These are phyloP conservation scores for Moelleriella libera DNA, from an alignment of 2,329 filamentous ascomycete species.

Conservation along the genomic window DNA sequence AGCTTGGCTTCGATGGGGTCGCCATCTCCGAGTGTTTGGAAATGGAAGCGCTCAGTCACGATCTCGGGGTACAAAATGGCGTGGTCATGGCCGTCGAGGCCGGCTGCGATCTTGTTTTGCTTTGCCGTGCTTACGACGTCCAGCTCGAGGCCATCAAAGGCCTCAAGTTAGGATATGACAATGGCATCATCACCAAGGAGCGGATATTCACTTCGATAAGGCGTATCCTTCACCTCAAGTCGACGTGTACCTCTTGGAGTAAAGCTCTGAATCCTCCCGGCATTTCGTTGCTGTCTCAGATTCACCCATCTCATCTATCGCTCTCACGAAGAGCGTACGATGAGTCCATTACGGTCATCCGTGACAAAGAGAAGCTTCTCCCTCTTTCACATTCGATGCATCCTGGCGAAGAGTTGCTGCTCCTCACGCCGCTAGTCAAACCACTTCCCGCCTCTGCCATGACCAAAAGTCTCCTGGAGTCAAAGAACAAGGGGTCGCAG, in stretches of 20 bases:
- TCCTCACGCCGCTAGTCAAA: slow-evolving; percentile 81
- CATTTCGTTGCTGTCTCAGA: slow-evolving; percentile 57
- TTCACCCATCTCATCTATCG: slow-evolving; percentile 69
- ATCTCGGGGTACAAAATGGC: slow-evolving; percentile 91
- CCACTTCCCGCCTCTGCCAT: slow-evolving; percentile 81
- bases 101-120: slow-evolving; percentile 79
- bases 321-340: slow-evolving; percentile 82
- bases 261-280: slow-evolving; percentile 82
- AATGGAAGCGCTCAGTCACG: slow-evolving; percentile 91
- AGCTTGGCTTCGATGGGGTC: slow-evolving; percentile 80
- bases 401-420: slow-evolving; percentile 73
- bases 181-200: slow-evolving; percentile 71
- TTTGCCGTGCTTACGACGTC: slow-evolving; percentile 76
- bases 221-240: slow-evolving; percentile 68
- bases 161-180: slow-evolving; percentile 77
- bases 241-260: slow-evolving; percentile 77
- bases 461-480: slow-evolving; percentile 54
- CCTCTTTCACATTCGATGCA: slow-evolving; percentile 73
- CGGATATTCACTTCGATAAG: slow-evolving; percentile 69
- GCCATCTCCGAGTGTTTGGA: slow-evolving; percentile 92
- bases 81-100: slow-evolving; percentile 97
- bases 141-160: slow-evolving; percentile 88
- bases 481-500: slow-evolving; percentile 23
- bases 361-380: slow-evolving; percentile 74
- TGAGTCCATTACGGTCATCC: slow-evolving; percentile 80